phyloP scores from a whole-genome alignment of 768 basidiomycete species.

The Russula ochroleuca region DNA sequence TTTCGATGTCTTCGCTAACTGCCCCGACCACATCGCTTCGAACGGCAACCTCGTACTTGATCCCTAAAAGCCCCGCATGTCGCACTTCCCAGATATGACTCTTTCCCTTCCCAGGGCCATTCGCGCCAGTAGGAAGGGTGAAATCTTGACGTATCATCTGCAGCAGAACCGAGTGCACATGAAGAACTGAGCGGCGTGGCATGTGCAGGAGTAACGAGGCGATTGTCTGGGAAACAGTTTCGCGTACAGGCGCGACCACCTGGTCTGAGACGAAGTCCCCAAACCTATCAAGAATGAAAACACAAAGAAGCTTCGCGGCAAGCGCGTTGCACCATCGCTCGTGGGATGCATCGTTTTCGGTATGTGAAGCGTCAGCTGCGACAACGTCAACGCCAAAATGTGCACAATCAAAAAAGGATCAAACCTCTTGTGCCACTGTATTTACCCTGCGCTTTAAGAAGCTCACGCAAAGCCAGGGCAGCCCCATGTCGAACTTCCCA shows the following conservation, averaged over 20 bases:
- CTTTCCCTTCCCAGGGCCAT: conserved; percentile 35
- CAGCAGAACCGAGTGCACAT: conserved; percentile 78
- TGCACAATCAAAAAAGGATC: background rate
- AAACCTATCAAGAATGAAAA: conserved; percentile 95
- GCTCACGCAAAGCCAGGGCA: conserved; percentile 83
- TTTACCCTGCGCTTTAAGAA: conserved; percentile 78
- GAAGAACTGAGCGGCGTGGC: conserved; percentile 70
- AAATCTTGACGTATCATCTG: conserved; percentile 94
- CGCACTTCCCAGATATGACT: conserved; percentile 92
- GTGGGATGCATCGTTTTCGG: conserved; percentile 63
- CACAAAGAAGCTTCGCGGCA: conserved; percentile 77
- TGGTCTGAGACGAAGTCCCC: conserved; percentile 97
- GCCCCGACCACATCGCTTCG: conserved; percentile 72
- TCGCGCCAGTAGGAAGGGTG: conserved; percentile 38
- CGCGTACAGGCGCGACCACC: conserved; percentile 94
- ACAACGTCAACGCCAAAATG: conserved; percentile 5
- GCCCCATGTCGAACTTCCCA: conserved; percentile 97
- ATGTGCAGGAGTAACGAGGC: conserved; percentile 87
- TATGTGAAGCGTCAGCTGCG: conserved; percentile 47
- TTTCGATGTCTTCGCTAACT: conserved; percentile 23
- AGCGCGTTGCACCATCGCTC: conserved; percentile 89
- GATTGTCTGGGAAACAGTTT: conserved; percentile 91
- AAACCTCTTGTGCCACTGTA: conserved; percentile 78
- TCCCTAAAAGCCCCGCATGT: conserved; percentile 94
- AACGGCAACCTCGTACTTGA: conserved; percentile 98